A percentile compares a stretch with the other conserved stretches of the same genome.
Evolutionary conservation across 768 basidiomycete species (phyloP).

Genomic region (Collybiopsis confluens): DNA sequence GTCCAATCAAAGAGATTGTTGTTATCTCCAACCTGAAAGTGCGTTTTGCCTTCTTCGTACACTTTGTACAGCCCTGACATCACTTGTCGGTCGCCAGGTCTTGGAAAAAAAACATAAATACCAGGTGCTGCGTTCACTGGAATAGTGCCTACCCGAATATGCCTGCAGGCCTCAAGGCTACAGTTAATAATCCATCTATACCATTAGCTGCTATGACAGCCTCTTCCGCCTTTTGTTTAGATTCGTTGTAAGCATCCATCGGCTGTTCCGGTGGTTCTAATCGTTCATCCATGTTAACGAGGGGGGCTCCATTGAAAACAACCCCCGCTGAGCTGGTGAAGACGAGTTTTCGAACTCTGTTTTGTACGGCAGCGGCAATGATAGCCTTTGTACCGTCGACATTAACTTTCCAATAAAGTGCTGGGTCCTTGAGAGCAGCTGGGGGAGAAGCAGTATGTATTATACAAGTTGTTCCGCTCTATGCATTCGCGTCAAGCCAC

Average conservation of each 20-base stretch:
- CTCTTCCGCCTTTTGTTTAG: conserved; percentile 86
- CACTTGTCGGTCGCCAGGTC: conserved; percentile 88
- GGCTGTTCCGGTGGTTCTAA: conserved; percentile 66
- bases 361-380: conserved; percentile 73
- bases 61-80: conserved; percentile 78
- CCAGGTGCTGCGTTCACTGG: too few relatives aligned
- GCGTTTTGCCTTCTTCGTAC: conserved; percentile 77
- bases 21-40: conserved; percentile 93
- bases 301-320: conserved; percentile 77
- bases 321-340: conserved; percentile 94
- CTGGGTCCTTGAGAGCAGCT: conserved; percentile 56
- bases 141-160: conserved; percentile 78
- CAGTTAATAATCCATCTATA: conserved; percentile 77
- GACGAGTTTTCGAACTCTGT: conserved; percentile 79
- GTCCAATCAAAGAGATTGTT: conserved; percentile 95
- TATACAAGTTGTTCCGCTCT: conserved; percentile 85
- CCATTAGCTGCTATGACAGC: conserved; percentile 85
- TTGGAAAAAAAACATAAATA: conserved; percentile 30
- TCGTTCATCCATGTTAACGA: conserved; percentile 87
- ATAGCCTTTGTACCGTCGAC: conserved; percentile 86
- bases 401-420: conserved; percentile 88
- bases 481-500: background rate
- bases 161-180: conserved; percentile 87
- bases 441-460: conserved; percentile 93
- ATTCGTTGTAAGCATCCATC: conserved; percentile 90